Evolutionary conservation across 352 stramenopile species (phyloP), one percentile per base, ranked within the genome.

Genomic region (Globisporangium solare): DNA sequence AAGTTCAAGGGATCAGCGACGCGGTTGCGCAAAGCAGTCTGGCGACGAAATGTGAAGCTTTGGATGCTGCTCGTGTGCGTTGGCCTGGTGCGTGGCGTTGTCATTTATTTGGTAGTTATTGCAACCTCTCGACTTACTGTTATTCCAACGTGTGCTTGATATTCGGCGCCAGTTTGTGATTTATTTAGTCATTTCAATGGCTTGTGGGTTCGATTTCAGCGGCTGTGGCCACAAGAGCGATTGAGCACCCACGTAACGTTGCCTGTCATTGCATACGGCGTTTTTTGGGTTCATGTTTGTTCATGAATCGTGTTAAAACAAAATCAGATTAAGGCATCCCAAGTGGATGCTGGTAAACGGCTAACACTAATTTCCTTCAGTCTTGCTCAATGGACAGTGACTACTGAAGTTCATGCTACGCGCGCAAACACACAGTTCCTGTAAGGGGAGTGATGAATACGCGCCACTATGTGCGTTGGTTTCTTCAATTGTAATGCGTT

Each of bases 1-100:
- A 93, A 95, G 51, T 99, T 99, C 72, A 89, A 98, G 60, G 86
- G 83, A 47, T 96, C 88, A 51, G 92, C 81, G 48, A 89, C 83
- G 52, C 79, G 90, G 51, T 75, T 99, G 48, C 86, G 94, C 67
- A 84, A 83, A 59, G 71, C 69, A 20, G 89, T 96, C 69, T 96
- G 88, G 86, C 82, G 86, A 60, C 79, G 79, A 56, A 96, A 95
- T 61, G 58, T 91, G n/a, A 95, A 94, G 69, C 76, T 96, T 37
- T 94, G 82, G 81, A 58, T 83, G 51, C 63, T 94, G 58, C 79
- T 96, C 22, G 70, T 91, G 37, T 18, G 79, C 15, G 69, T 92
- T 8, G 86, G 84, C 4, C 61, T 94, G 50, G 74, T 87, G 61
- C 49, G 71, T 76, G 6, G 24, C 24, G 17, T 40, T 37, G 18